Evolutionary conservation across 2,329 filamentous ascomycete genomes (phyloP).

Genomic region (Zasmidium citrigriseum): DNA sequence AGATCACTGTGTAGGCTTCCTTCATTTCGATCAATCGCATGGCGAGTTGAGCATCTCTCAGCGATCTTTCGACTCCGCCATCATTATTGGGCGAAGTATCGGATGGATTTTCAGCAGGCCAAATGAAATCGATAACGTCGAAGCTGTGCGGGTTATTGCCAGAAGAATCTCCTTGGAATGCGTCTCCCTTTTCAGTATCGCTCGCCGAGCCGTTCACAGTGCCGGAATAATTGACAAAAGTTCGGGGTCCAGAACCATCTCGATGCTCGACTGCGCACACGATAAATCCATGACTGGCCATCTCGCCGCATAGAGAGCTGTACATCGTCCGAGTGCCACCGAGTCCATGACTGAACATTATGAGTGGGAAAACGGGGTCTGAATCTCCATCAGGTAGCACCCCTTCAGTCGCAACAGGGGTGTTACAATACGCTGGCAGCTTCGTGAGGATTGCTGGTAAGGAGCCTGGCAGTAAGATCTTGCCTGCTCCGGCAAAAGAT

Average conservation of each 20-base stretch:
- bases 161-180: no score
- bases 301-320: slow-evolving; percentile 65
- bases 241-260: slow-evolving; percentile 64
- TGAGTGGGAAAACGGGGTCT: slow-evolving; percentile 59
- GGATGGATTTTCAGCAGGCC: slow-evolving; percentile 54
- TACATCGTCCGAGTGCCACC: slow-evolving; percentile 65
- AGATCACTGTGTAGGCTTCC: slow-evolving; percentile 60
- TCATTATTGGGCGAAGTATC: slow-evolving; percentile 57
- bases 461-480: slow-evolving; percentile 55
- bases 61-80: slow-evolving; percentile 60
- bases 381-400: slow-evolving; percentile 34
- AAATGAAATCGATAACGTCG: slow-evolving; percentile 56
- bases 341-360: slow-evolving; percentile 68
- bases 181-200: slow-evolving; percentile 27
- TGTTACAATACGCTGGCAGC: slow-evolving; percentile 64
- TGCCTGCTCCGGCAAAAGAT: slow-evolving; percentile 58
- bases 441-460: slow-evolving; percentile 65
- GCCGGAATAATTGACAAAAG: slow-evolving; percentile 58
- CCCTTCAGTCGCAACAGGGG: slow-evolving; percentile 58
- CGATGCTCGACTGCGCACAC: slow-evolving; percentile 66
- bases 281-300: slow-evolving; percentile 66
- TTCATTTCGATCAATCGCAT: slow-evolving; percentile 65
- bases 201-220: slow-evolving; percentile 40
- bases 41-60: slow-evolving; percentile 63
- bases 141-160: no score